Evolutionary conservation across 176 grass and related monocot species (phyloP).

Genomic region (Alopecurus myosuroides): DNA sequence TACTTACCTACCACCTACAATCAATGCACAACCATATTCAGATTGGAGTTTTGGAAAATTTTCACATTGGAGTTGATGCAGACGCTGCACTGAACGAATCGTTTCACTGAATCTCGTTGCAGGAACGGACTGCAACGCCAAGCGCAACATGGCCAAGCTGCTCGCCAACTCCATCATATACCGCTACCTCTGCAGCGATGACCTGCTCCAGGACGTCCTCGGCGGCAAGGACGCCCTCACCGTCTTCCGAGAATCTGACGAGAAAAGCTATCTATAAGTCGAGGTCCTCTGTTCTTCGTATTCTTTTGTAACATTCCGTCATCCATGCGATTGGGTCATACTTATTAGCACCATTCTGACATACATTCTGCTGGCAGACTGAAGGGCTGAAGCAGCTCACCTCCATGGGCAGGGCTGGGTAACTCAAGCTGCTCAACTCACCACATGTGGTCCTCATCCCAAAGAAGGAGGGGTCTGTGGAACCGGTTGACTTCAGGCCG

Average conservation of each 20-base stretch:
- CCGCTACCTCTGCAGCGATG: constrained; percentile 82
- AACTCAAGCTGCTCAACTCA: no score
- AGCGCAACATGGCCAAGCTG: constrained; percentile 61
- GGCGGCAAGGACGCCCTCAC: constrained; percentile 56
- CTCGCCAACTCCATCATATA: constrained; percentile 76
- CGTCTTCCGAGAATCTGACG: constrained; percentile 51
- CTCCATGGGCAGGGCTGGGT: constrained; percentile 79
- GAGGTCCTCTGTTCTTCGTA: no score
- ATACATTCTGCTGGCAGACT: constrained; percentile 34
- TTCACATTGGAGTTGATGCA: not conserved
- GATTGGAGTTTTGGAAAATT: no score
- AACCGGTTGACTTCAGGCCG: no score
- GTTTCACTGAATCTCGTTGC: no score
- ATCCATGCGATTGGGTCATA: no score
- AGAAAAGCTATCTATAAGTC: constrained; percentile 58
- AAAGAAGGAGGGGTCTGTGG: no score
- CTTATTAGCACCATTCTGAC: not conserved
- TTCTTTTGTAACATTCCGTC: no score
- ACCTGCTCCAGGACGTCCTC: constrained; percentile 71
- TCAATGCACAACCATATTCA: no score
- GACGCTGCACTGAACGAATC: no score
- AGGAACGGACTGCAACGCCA: constrained; percentile 75
- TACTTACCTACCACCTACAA: no score
- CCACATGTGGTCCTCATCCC: no score
- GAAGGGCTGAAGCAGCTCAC: constrained; percentile 83